Conservation (phyloP, 2,329 filamentous ascomycete species). For the Phialophora macrospora region DNA sequence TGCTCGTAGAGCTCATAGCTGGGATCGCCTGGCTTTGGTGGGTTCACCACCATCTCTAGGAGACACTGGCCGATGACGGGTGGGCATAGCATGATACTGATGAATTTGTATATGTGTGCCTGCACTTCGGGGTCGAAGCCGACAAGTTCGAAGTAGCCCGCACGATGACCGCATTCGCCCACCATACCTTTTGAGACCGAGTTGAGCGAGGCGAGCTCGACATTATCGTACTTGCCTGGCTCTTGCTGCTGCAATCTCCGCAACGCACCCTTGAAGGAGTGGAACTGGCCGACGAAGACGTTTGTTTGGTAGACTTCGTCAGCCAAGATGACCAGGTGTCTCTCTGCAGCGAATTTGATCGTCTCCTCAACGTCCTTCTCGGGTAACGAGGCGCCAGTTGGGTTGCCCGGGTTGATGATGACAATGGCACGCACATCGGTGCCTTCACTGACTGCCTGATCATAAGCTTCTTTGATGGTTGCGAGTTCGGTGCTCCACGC, state of each 20-base stretch:
- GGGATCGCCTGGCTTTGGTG: constrained; percentile 79
- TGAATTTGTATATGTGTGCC: constrained; percentile 97
- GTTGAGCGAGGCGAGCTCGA: constrained; percentile 92
- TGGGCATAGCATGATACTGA: constrained; percentile 94
- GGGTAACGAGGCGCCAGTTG: constrained; percentile 84
- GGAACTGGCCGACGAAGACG: constrained; percentile 88
- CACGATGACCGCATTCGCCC: constrained; percentile 95
- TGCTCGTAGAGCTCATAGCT: constrained; percentile 81
- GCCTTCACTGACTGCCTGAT: constrained; percentile 74
- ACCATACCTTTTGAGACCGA: constrained; percentile 98
- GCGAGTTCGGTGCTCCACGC: constrained; percentile 86
- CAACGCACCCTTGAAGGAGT: constrained; percentile 91
- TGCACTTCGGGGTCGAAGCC: constrained; percentile 85
- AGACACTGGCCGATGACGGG: constrained; percentile 95
- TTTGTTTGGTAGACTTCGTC: constrained; percentile 99
- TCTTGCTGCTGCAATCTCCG: constrained; percentile 75
- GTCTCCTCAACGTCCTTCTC: constrained; percentile 80
- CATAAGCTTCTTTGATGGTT: constrained; percentile 74
- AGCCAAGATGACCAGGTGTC: constrained; percentile 86
- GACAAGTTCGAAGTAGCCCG: constrained; percentile 95
- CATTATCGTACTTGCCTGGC: constrained; percentile 75
- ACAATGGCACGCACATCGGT: constrained; percentile 90
- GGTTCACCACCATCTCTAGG: constrained; percentile 97
- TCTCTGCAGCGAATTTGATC: constrained; percentile 82
- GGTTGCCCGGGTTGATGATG: constrained; percentile 98